These are phyloP conservation scores for Meredithiella fracta DNA, from an alignment of 2,329 filamentous ascomycete species.

Conservation along the genomic window DNA sequence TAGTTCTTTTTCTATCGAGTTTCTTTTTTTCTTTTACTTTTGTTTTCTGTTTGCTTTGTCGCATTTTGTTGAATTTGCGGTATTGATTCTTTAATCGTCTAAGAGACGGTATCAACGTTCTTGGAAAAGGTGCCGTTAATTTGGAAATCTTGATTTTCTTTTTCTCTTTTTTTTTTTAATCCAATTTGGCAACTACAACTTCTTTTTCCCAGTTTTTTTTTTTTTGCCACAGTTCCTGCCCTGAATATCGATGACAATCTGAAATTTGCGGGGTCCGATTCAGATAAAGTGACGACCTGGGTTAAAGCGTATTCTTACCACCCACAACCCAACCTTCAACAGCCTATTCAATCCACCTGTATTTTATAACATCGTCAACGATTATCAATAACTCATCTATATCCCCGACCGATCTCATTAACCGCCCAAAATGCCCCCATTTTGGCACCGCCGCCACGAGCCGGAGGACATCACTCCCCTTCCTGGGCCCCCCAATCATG, in stretches of 20 bases:
- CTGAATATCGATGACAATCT: background rate
- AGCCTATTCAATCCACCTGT: background rate
- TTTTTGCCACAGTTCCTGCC: too few relatives aligned
- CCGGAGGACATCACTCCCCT: slow-evolving; percentile 29
- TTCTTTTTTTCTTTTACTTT: too few relatives aligned
- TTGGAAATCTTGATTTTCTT: background rate
- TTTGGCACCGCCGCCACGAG: slow-evolving; percentile 32
- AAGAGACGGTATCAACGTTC: too few relatives aligned
- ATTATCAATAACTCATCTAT: background rate
- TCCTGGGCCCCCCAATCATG: slow-evolving; percentile 24
- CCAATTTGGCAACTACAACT: background rate
- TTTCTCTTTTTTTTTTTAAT: background rate
- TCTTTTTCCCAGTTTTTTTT: too few relatives aligned
- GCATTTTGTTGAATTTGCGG: too few relatives aligned
- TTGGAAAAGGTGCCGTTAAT: too few relatives aligned
- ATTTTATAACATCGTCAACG: too few relatives aligned
- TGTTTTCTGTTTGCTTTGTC: too few relatives aligned
- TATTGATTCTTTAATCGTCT: too few relatives aligned
- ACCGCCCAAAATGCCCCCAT: slow-evolving; percentile 13
- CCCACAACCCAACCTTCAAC: background rate
- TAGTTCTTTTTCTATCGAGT: too few relatives aligned
- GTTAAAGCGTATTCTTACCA: background rate
- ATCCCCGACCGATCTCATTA: background rate
- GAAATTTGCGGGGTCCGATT: background rate
- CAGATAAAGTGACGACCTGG: background rate